A percentile compares a stretch with the other conserved stretches of the same genome.
Conservation (phyloP, 495 filamentous ascomycete species). For the Penicillium soppii region DNA sequence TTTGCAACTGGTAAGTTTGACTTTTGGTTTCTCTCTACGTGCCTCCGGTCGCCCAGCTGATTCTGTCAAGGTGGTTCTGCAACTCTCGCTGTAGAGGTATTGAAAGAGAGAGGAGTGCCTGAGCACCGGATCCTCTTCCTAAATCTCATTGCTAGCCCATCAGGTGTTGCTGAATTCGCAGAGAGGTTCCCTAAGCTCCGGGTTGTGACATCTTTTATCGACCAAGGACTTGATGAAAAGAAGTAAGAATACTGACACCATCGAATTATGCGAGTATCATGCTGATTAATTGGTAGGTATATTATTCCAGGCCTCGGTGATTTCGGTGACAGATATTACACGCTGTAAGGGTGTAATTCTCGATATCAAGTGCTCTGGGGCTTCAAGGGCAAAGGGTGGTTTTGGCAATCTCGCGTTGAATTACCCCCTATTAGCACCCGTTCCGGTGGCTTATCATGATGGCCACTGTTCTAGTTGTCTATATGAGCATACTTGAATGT, state of each 20-base stretch:
- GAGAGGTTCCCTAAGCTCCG: conserved; percentile 87
- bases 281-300: conserved; percentile 60
- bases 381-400: neutral
- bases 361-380: neutral
- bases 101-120: conserved; percentile 85
- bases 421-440: too few species aligned
- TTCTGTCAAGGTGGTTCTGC: conserved; percentile 75
- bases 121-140: conserved; percentile 94
- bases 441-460: neutral
- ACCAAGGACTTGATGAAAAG: conserved; percentile 92
- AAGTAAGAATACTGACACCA: conserved; percentile 60
- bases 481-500: neutral
- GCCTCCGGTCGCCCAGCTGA: conserved; percentile 8
- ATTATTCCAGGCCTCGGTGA: conserved; percentile 95
- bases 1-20: conserved; percentile 83
- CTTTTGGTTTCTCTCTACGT: neutral
- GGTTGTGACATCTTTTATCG: conserved; percentile 95
- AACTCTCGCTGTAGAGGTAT: conserved; percentile 91
- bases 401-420: neutral
- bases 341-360: conserved; percentile 54
- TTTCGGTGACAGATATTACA: conserved; percentile 97
- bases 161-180: conserved; percentile 87
- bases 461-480: neutral
- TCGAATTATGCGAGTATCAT: neutral
- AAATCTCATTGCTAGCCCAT: conserved; percentile 92